A percentile compares a stretch with the other conserved stretches of the same genome.
phyloP scores from a whole-genome alignment of 306 rosid species.

The Elaeagnus macrophylla region DNA sequence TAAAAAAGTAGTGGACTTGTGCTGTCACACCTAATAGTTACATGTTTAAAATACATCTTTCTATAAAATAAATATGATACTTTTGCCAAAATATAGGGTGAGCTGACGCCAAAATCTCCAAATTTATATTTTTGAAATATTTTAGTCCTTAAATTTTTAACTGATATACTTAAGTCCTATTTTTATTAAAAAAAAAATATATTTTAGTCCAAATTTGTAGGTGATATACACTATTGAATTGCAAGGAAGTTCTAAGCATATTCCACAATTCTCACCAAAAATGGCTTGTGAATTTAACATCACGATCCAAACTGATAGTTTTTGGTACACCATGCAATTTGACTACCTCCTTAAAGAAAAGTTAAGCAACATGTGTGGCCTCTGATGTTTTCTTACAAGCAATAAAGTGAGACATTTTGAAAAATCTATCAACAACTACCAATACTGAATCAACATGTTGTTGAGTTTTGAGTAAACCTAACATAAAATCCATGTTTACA shows the following conservation, averaged over 20 bases:
- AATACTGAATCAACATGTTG: neutral
- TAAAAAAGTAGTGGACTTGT: too few relatives aligned
- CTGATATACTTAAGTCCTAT: too few relatives aligned
- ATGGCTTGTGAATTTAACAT: neutral
- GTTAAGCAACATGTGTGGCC: neutral
- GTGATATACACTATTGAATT: neutral
- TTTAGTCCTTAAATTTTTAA: too few relatives aligned
- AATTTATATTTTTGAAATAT: too few relatives aligned
- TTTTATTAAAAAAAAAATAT: too few relatives aligned
- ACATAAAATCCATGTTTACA: neutral
- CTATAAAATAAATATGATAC: too few relatives aligned
- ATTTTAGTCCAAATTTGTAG: neutral
- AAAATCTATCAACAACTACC: neutral
- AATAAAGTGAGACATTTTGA: neutral
- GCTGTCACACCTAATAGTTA: too few relatives aligned
- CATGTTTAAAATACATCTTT: too few relatives aligned
- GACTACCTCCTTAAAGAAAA: neutral
- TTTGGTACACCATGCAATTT: neutral
- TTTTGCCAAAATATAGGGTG: too few relatives aligned
- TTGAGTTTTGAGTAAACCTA: neutral
- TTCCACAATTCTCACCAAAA: neutral
- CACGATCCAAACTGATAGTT: neutral
- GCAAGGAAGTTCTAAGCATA: neutral
- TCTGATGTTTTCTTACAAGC: neutral
- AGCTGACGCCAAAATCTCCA: too few relatives aligned